These are phyloP conservation scores for Irpex lacteus DNA, from an alignment of 1,284 basidiomycete genomes.

Conservation along the genomic window DNA sequence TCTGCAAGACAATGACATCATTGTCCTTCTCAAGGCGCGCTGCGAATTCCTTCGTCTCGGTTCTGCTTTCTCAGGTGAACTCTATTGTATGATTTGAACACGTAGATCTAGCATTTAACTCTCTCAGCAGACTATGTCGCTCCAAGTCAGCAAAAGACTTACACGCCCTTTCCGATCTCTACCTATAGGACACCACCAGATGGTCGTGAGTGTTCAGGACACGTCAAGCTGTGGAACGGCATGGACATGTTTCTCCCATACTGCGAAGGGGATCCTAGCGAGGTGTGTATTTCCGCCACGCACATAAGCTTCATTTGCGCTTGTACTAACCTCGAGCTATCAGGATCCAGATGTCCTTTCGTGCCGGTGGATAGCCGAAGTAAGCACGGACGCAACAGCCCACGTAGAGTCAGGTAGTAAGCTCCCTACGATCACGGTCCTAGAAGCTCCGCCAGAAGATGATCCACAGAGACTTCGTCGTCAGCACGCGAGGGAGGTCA, in stretches of 20 bases:
- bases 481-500: neutral
- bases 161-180: neutral
- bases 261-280: neutral
- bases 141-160: neutral
- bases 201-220: neutral
- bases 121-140: neutral
- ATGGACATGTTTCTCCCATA: neutral
- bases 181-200: neutral
- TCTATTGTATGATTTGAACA: too few relatives aligned
- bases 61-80: neutral
- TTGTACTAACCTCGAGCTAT: neutral
- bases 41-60: neutral
- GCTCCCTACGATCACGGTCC: neutral
- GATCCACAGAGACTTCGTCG: neutral
- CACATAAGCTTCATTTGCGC: neutral
- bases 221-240: neutral
- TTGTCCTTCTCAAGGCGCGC: neutral
- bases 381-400: neutral
- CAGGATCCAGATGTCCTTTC: neutral
- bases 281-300: neutral
- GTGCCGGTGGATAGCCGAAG: neutral
- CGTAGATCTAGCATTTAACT: too few relatives aligned
- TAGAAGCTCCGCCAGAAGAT: neutral
- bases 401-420: neutral
- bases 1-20: neutral